phyloP scores from a whole-genome alignment of 805 yeast species.

The Myxozyma udenii region DNA sequence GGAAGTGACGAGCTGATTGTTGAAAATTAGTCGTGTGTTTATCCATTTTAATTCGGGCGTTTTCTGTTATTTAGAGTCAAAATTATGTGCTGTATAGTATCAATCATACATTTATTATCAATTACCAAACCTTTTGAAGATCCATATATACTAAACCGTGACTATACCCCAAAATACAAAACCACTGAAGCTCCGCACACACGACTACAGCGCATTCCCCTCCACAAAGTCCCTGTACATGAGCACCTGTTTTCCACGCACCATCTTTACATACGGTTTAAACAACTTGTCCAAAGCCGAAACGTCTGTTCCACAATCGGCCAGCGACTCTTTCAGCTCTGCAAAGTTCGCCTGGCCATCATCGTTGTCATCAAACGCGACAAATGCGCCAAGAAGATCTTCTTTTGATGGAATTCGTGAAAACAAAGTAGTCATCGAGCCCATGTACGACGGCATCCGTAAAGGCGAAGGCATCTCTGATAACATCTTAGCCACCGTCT shows the following conservation, averaged over 20 bases:
- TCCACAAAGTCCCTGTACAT: slow-evolving; percentile 62
- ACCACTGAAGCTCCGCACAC: too few relatives aligned
- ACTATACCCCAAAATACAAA: too few relatives aligned
- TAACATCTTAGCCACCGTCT: slow-evolving; percentile 53
- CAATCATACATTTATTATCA: too few relatives aligned
- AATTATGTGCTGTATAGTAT: too few relatives aligned
- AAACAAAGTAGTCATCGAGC: slow-evolving; percentile 57
- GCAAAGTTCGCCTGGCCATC: slow-evolving; percentile 48
- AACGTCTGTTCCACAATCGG: slow-evolving; percentile 43
- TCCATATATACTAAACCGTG: not conserved
- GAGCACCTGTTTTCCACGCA: slow-evolving; percentile 57
- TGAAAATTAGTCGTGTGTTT: slow-evolving; percentile 63
- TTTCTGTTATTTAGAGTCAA: not conserved
- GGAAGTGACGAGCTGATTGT: slow-evolving; percentile 96
- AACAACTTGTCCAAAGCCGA: slow-evolving; percentile 52
- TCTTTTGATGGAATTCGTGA: slow-evolving; percentile 49
- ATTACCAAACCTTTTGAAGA: too few relatives aligned
- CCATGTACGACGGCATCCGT: slow-evolving; percentile 63
- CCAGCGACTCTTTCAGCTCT: slow-evolving; percentile 50
- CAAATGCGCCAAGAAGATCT: slow-evolving; percentile 59
- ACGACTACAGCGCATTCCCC: too few relatives aligned
- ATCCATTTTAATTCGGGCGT: not conserved
- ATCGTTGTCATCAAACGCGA: slow-evolving; percentile 46
- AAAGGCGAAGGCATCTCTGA: slow-evolving; percentile 41
- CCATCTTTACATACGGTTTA: slow-evolving; percentile 54